Percentiles rank a stretch among this genome's conserved stretches.
phyloP scores from a whole-genome alignment of 2,329 filamentous ascomycete species.

The Colletotrichum tropicale region DNA sequence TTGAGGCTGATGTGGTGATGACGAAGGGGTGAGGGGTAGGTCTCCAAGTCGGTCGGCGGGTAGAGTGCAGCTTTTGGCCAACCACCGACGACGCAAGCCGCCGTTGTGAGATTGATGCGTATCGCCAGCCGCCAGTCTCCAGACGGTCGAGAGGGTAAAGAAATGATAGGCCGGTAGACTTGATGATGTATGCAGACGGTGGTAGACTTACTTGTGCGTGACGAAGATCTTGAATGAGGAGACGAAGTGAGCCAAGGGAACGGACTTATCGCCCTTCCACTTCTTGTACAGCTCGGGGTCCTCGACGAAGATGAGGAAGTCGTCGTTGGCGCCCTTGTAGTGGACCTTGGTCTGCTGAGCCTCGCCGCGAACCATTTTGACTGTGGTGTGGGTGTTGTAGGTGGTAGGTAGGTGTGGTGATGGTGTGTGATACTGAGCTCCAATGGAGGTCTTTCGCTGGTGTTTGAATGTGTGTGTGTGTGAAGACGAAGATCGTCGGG shows the following conservation, averaged over 20 bases:
- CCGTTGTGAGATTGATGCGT: background rate
- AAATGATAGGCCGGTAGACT: background rate
- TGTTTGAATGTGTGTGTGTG: conserved; percentile 1
- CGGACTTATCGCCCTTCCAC: conserved; percentile 80
- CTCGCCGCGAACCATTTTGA: conserved; percentile 75
- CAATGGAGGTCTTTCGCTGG: conserved; percentile 1
- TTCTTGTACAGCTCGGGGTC: conserved; percentile 70
- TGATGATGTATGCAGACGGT: background rate
- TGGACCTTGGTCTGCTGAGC: conserved; percentile 77
- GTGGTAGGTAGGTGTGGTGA: conserved; percentile 17
- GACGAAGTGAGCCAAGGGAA: conserved; percentile 85
- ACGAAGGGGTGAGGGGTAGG: background rate
- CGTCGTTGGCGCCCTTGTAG: conserved; percentile 74
- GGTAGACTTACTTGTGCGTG: conserved; percentile 78
- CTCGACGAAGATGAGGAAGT: conserved; percentile 66
- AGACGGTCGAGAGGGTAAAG: background rate
- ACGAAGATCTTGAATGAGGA: conserved; percentile 88
- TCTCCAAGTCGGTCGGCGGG: background rate
- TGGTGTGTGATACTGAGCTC: conserved; percentile 6
- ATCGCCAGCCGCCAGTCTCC: background rate
- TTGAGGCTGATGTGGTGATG: background rate
- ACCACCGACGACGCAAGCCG: background rate
- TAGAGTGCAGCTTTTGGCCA: background rate
- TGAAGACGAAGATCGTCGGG: background rate
- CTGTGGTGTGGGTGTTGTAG: conserved; percentile 8